Base-by-base conservation (phyloP, 305 asterid genomes). In the Striga hermonthica region DNA sequence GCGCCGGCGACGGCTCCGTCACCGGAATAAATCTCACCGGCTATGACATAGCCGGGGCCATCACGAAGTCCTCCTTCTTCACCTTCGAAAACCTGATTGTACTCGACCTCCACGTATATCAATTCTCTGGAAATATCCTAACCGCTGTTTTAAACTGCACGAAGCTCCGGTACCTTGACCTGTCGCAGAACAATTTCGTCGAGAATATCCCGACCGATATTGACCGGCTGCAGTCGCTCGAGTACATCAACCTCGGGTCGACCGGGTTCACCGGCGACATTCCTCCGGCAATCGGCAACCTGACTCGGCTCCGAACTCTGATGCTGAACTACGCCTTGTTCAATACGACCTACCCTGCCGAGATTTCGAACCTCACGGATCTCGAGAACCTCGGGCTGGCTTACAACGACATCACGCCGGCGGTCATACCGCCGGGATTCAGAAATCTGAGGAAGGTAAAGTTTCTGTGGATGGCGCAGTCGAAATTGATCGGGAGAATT, bases 191-290 rank as follows among this genome's bases (percentile, higher is more conserved):
- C 71, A 3, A 1, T 9, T 76, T 87, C 36, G 78, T 77, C 0
- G 95, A 95, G 57, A 53, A 67, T 52, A 76, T 91, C 39, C 95
- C 97, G 58, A 75, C 55, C 13, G 79, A 70, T 16, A 79, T 91
- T 8, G 82, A 83, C 73, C 68, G 62, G 76, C 80, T 91, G 39
- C 36, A 54, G 35, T 61, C 72, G 31, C 86, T 91, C 7, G 76
- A 68, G 34, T 11, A 59, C 70, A 83, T 91, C 52, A 82, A 89
- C 40, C 72, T 91, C 67, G 45, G 84, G 57, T 81, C 72, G 16
- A 91, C 89, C 70, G 83, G 85, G 66, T 81, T 91, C 88, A 80
- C 86, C 69, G 97, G 96, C 11, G 77, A 87, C 64, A 63, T 91
- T 43, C 98, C 98, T 11, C 72, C 84, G 57, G 62, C 68, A 5